Base-by-base conservation (phyloP, 2,329 filamentous ascomycete species). In the Emmonsia crescens region DNA sequence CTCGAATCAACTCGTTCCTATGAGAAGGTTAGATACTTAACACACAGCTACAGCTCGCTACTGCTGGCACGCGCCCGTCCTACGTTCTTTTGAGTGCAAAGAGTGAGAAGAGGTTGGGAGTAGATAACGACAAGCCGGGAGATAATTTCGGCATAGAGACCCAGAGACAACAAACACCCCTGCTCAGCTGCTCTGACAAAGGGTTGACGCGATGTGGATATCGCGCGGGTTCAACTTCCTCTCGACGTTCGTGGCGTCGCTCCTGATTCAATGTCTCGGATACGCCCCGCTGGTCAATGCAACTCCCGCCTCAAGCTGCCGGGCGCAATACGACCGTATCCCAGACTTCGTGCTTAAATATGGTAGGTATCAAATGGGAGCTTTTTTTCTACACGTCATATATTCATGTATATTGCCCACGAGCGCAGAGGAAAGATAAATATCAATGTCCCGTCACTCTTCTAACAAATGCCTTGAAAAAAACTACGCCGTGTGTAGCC, bases 311-410 rank as follows among this genome's bases (percentile, higher is more conserved):
- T 21, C 27, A 21, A 12, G 3, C 9, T 56, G 52, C n/a, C 31
- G 3, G 21, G n/a, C 55, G 38, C 21, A 6, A 8, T 44, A 27
- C 6, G n/a, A 21, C 36, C 3, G 10, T 29, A 10, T 82, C 12
- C 78, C 78, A 2, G 68, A 70, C 42, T 80, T 75, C 70, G 76
- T 78, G 24, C 64, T 78, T 14, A 74, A 77, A 57, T 79, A 80
- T 68, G 78, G 78, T 79, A 69, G 62, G 67, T 60, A 55, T 54
- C 5, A 31, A 6, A 12, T 40, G 42, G 46, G 12, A 40, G 3
- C 0, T n/a, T 57, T 24, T 27, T 31, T 40, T 1, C 5, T 40
- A 40, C 16, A 40, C 40, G 6, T 1, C 51, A 24, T 56, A n/a
- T 56, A 36, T 27, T 24, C 9, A 38, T 55, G 2, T n/a, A 12